Percentiles rank a stretch among this genome's conserved stretches.
Evolutionary conservation across 2,329 filamentous ascomycete genomes (phyloP).

Genomic region (Leptoxyphium fumago): DNA sequence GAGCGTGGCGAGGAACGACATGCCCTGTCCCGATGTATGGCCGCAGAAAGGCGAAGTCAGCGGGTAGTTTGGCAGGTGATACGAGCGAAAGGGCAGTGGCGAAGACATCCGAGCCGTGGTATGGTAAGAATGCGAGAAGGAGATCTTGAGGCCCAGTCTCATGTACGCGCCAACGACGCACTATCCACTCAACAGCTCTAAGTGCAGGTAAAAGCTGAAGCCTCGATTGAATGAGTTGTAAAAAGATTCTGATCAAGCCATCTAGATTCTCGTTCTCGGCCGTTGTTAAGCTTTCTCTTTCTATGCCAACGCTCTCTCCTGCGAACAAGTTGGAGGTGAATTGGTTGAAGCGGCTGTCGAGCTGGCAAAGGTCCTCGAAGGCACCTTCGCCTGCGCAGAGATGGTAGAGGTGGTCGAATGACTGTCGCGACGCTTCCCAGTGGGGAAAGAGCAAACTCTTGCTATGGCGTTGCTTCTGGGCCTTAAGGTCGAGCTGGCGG

Average conservation of each 20-base stretch:
- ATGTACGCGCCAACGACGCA: constrained; percentile 84
- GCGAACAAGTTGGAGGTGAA: constrained; percentile 77
- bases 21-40: constrained; percentile 72
- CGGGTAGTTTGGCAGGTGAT: constrained; percentile 51
- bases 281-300: constrained; percentile 69
- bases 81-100: constrained; percentile 76
- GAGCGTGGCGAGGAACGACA: constrained; percentile 60
- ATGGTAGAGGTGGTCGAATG: constrained; percentile 74
- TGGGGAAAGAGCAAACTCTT: constrained; percentile 92
- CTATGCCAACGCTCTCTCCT: constrained; percentile 79
- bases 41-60: constrained; percentile 66
- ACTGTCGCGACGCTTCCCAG: constrained; percentile 70
- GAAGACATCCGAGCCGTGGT: constrained; percentile 77
- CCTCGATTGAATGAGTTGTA: constrained; percentile 62
- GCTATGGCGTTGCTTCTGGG: constrained; percentile 79
- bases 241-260: constrained; percentile 61
- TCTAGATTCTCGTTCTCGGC: constrained; percentile 73
- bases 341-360: constrained; percentile 63
- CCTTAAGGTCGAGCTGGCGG: constrained; percentile 80
- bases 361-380: constrained; percentile 76
- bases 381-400: constrained; percentile 61
- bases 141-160: constrained; percentile 72
- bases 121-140: constrained; percentile 79
- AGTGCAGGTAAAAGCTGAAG: constrained; percentile 75
- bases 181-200: constrained; percentile 87